Evolutionary conservation across 148 eudicot genomes (phyloP).

Genomic region (Polygonum maritimum): DNA sequence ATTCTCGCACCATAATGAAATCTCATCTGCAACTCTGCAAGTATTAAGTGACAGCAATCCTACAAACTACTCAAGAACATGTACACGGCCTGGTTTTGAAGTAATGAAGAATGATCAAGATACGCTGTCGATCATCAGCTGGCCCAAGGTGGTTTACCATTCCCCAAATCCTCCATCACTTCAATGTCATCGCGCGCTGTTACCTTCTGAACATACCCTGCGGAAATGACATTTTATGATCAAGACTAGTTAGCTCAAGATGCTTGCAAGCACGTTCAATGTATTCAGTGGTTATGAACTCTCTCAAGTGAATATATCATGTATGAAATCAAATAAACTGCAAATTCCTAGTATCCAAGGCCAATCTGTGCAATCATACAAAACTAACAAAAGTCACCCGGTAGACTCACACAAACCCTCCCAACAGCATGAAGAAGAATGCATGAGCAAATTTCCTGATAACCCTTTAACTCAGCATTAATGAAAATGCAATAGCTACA

Average conservation of each 20-base stretch:
- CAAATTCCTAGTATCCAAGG: not conserved
- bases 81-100: not conserved
- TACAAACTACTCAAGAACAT: not conserved
- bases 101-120: not conserved
- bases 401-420: not conserved
- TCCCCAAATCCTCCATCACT: conserved; percentile 80
- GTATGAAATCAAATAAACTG: too few relatives aligned
- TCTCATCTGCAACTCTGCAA: not conserved
- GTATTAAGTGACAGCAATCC: not conserved
- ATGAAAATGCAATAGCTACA: not conserved
- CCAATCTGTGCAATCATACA: not conserved
- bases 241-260: not conserved
- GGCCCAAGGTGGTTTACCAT: conserved; percentile 56
- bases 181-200: conserved; percentile 68
- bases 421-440: not conserved
- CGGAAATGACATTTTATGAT: conserved; percentile 6
- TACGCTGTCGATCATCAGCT: not conserved
- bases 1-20: not conserved
- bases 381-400: not conserved
- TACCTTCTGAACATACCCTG: conserved; percentile 97
- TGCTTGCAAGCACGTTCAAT: not conserved
- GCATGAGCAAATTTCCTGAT: not conserved
- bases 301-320: not conserved
- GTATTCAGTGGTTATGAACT: not conserved
- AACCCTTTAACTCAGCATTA: not conserved